A percentile compares a stretch with the other conserved stretches of the same genome.
Conservation (phyloP, 2,329 filamentous ascomycete species). For the Fusarium miscanthi region DNA sequence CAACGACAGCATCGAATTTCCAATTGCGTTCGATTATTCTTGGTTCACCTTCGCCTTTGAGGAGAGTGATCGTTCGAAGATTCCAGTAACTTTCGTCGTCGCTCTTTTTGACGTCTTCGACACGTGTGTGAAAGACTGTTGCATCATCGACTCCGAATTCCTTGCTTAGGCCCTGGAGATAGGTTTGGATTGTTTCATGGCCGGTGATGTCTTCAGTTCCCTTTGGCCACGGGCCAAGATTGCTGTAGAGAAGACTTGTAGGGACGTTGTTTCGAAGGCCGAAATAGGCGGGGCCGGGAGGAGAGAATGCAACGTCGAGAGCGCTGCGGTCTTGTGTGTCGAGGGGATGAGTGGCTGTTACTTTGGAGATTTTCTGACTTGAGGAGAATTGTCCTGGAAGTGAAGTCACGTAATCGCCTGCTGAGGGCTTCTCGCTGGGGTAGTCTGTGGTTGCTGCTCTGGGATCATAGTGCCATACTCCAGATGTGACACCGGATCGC, state of each 20-base stretch:
- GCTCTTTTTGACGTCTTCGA: slow-evolving; percentile 62
- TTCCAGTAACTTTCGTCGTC: slow-evolving; percentile 58
- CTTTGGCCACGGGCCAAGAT: slow-evolving; percentile 63
- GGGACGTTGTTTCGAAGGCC: slow-evolving; percentile 81
- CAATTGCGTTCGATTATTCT: slow-evolving; percentile 46
- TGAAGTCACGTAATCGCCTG: slow-evolving; percentile 44
- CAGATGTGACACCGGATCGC: slow-evolving; percentile 48
- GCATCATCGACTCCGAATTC: slow-evolving; percentile 60
- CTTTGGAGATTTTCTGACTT: rapidly evolving
- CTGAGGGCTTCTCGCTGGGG: slow-evolving; percentile 46
- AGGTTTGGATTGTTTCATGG: slow-evolving; percentile 66
- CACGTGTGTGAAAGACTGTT: slow-evolving; percentile 69
- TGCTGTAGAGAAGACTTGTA: slow-evolving; percentile 61
- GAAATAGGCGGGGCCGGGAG: slow-evolving; percentile 61
- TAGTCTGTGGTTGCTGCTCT: slow-evolving; percentile 46
- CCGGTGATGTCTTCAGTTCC: slow-evolving; percentile 69
- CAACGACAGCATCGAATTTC: slow-evolving; percentile 72
- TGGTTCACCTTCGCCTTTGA: slow-evolving; percentile 34
- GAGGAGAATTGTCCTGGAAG: slow-evolving; percentile 10
- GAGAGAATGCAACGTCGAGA: slow-evolving; percentile 33
- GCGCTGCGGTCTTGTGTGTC: background rate
- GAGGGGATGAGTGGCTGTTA: slow-evolving; percentile 1
- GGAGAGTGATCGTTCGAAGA: slow-evolving; percentile 60
- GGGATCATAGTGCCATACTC: slow-evolving; percentile 54
- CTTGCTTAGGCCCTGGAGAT: slow-evolving; percentile 69